Conservation (phyloP, 208 protist species). For the Leptomonas seymouri region DNA sequence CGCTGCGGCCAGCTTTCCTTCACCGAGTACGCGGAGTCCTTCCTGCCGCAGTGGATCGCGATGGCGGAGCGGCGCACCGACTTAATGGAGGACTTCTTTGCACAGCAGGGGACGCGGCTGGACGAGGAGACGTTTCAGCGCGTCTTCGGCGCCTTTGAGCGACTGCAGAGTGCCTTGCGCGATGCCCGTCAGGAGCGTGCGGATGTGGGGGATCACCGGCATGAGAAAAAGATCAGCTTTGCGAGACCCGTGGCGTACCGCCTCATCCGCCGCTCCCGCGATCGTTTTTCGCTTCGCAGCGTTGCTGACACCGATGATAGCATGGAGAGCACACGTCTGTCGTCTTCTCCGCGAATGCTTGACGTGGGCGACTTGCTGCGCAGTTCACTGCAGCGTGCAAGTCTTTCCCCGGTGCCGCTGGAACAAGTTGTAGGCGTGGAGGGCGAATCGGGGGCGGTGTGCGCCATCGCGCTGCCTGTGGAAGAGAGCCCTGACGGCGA, state of each 20-base stretch:
- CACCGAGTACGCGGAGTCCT: conserved; percentile 23
- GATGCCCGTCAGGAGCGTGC: conserved; percentile 41
- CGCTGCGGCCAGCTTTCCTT: conserved; percentile 41
- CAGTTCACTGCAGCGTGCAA: conserved; percentile 13
- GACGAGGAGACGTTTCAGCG: conserved; percentile 22
- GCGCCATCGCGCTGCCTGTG: conserved; percentile 19
- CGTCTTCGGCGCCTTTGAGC: conserved; percentile 34
- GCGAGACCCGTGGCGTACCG: conserved; percentile 44
- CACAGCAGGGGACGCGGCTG: conserved; percentile 21
- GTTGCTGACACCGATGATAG: conserved; percentile 31
- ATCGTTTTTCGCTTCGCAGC: conserved; percentile 45
- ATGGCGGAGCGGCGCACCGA: conserved; percentile 29
- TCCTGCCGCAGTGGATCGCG: conserved; percentile 38
- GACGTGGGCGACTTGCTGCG: conserved; percentile 1
- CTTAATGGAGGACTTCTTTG: conserved; percentile 38
- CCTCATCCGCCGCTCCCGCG: conserved; percentile 40
- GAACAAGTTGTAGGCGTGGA: neutral
- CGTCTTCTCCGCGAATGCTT: conserved; percentile 6
- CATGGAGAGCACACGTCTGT: conserved; percentile 12
- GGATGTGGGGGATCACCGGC: neutral
- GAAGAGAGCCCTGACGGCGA: conserved; percentile 24
- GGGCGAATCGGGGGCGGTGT: neutral
- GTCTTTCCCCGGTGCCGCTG: neutral
- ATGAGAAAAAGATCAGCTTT: conserved; percentile 46
- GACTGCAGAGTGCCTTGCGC: conserved; percentile 38